Evolutionary conservation across 2,329 filamentous ascomycete species (phyloP), one percentile per base, ranked within the genome.

Genomic region (Drechslerella coelobrocha): DNA sequence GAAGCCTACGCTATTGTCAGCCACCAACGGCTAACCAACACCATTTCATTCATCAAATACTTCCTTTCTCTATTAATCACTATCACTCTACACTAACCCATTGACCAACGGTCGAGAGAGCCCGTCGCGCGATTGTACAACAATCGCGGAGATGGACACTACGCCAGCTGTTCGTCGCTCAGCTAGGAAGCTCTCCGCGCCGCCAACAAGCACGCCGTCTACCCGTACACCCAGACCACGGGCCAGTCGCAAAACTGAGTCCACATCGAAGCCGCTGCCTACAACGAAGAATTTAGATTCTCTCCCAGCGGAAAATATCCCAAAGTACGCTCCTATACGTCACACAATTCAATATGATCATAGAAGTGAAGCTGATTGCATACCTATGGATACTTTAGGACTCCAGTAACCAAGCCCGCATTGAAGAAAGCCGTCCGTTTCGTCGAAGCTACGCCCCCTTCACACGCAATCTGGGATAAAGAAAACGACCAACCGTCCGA

Each of bases 371-470:
- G 14, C 26, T 17, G 10, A 24, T n/a, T 48, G 21, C 52, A 10
- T 21, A 21, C 61, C 27, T 45, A 31, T 23, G 55, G 39, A 57
- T n/a, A 31, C 23, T 34, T 45, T 1, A 54, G 27, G 34, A 39
- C 56, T 4, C 31, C 21, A 24, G 29, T 43, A 48, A 21, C 43
- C 1, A 53, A 57, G 37, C 34, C 43, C 21, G 48, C 37, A 21
- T 48, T 61, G 17, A 69, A 69, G 52, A 69, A 69, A 29, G 54
- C 50, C 31, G 65, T 69, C 6, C 51, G 60, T n/a, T 69, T 69
- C 47, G 65, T 47, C 17, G 56, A 37, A 19, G 24, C 31, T 1
- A 47, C n/a, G 10, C 17, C 26, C 4, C 26, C 51, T 1, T 23
- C n/a, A 17, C 53, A 47, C 14, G n/a, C n/a, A n/a, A n/a, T n/a